Conservation (phyloP, 192 early-diverging fungal genomes). For the Coemansia sp. region DNA sequence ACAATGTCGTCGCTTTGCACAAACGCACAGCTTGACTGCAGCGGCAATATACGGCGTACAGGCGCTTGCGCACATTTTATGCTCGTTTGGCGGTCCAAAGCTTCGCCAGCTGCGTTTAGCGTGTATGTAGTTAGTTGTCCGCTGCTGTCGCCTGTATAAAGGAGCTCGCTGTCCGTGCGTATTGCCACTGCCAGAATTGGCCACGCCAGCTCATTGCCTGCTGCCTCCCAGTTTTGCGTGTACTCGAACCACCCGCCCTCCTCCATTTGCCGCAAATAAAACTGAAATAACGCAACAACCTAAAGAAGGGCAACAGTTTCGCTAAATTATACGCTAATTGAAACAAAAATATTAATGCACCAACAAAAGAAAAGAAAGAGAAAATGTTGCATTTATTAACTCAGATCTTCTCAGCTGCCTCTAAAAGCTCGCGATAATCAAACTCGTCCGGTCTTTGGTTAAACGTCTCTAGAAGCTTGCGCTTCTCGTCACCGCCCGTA, state of each 20-base stretch:
- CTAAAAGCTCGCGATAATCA: slow-evolving; percentile 65
- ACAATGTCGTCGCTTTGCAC: slow-evolving; percentile 62
- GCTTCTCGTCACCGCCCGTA: slow-evolving; percentile 65
- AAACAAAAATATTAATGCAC: slow-evolving; percentile 3
- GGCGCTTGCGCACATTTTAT: slow-evolving; percentile 65
- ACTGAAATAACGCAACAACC: too few relatives aligned
- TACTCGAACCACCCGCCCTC: slow-evolving; percentile 34
- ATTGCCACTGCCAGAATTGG: slow-evolving; percentile 36
- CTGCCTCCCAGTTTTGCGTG: slow-evolving; percentile 32
- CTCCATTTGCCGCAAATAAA: slow-evolving; percentile 8
- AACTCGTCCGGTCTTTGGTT: slow-evolving; percentile 75
- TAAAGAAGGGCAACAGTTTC: too few relatives aligned
- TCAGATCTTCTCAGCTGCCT: slow-evolving; percentile 51
- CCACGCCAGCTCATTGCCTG: slow-evolving; percentile 20
- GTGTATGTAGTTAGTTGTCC: slow-evolving; percentile 71
- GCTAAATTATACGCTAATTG: background rate
- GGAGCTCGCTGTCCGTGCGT: slow-evolving; percentile 74
- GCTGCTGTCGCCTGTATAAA: slow-evolving; percentile 85
- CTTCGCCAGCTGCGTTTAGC: slow-evolving; percentile 35
- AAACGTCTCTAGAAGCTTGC: slow-evolving; percentile 72
- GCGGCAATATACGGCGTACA: slow-evolving; percentile 65
- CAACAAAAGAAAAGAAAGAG: slow-evolving; percentile 1
- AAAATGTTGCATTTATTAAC: too few relatives aligned
- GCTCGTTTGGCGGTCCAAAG: slow-evolving; percentile 68
- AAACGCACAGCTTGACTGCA: slow-evolving; percentile 61